Base-by-base conservation (phyloP, 805 yeast species). In the Maudiozyma barnettii region DNA sequence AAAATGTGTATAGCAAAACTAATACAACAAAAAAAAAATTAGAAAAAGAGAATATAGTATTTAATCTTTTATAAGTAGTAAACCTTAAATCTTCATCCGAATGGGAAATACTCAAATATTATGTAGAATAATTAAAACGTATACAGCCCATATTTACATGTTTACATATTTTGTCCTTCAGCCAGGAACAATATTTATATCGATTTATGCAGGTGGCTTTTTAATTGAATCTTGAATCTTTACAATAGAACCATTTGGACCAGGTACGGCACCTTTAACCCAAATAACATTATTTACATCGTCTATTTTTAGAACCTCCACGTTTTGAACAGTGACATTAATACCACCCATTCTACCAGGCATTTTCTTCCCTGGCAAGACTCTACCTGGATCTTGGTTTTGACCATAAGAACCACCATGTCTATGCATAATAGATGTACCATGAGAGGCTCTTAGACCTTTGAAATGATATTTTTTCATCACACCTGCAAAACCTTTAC, bases 401-500 rank as follows among this genome's bases (percentile, higher is more conserved):
- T 83, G 88, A 78, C 99, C 99, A 58, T 84, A 89, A 30, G 97
- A 90, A 77, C 99, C 99, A 59, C 95, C 95, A 49, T 89, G 81
- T 76, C 99, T 84, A 66, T 93, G 98, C 35, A 91, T 83, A 44
- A 77, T 72, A 26, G 99, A 87, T 22, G 86, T 90, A 84, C 99
- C 99, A 67, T 93, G 99, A 1, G 97, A 75, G 6, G 97, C 97
- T 39, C 79, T 77, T 66, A 85, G 78, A 75, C 99, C 99, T 41
- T 71, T 72, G 70, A 91, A 93, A 12, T 87, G 85, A 73, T 84
- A 84, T 69, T 96, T 81, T 66, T 91, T 91, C 96, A 93, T 93
- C 21, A 91, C 98, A 79, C 99, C 99, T 20, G 90, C 87, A 65
- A 88, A 88, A 10, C 99, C 99, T 68, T 93, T 93, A 68, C 99